Evolutionary conservation across 164 flowering plant species (phyloP), one percentile per base, ranked within the genome.

Genomic region (Aristolochia californica): DNA sequence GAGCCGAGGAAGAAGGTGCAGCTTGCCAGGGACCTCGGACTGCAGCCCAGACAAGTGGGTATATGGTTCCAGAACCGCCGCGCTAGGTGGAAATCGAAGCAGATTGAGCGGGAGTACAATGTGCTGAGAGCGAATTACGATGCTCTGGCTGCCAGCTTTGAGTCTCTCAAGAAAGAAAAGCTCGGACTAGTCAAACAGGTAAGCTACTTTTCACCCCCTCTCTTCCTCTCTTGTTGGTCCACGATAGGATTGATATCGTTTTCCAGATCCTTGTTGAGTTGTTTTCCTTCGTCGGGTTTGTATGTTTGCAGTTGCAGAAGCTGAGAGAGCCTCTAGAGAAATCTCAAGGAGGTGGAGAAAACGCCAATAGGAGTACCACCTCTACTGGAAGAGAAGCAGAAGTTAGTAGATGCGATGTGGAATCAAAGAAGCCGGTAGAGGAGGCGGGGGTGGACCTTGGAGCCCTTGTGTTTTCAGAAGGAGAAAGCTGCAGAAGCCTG

Each of bases 11-110:
- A 64, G 81, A 88, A 88, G 71, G 22, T 70, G 58, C 71, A 80
- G 62, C 48, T 88, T 21, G 94, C 96, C 1, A 61, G 62, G 40
- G 87, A 85, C 61, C 80, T 88, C 0, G 88, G 81, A 28, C 70
- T 88, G 62, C 80, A 84, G 45, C 93, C 94, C 0, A 70, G 85
- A 14, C 96, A 88, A 69, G 74, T 88, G 1, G 91, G 87, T n/a
- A 86, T 86, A 38, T 88, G 97, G 97, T 88, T 88, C 68, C 97
- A 88, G 77, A 88, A 88, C 74, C 80, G 66, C 45, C 68, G 97
- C 60, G 97, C 97, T 5, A 61, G 97, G 47, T 84, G 89, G 91
- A 84, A 86, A 58, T 68, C 97, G 10, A 88, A 84, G 73, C 78
- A 84, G 62, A 69, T 86, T 0, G 89, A 88, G 74, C 67, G 79